These are phyloP conservation scores for Argentina anserina DNA, from an alignment of 306 rosid genomes.

Conservation along the genomic window DNA sequence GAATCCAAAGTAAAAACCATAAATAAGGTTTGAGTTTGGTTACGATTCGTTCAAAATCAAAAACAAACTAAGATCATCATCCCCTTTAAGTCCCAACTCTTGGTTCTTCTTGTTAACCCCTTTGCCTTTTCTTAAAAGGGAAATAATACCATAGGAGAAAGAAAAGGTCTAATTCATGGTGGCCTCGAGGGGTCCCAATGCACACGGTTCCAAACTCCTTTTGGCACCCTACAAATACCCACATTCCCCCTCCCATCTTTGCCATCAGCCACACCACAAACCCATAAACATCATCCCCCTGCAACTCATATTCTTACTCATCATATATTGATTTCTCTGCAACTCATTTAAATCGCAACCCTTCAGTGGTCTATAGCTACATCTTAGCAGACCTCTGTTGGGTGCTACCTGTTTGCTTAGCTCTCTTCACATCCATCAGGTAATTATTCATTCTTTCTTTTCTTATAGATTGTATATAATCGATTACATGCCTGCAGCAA, in stretches of 20 bases:
- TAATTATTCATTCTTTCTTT: neutral
- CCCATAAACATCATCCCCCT: constrained; percentile 27
- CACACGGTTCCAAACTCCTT: constrained; percentile 57
- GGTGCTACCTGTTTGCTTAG: neutral
- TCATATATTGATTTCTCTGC: too few relatives aligned
- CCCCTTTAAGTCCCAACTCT: neutral
- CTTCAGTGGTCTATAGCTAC: constrained; percentile 43
- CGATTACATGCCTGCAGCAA: neutral
- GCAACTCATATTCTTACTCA: too few relatives aligned
- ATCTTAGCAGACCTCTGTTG: constrained; percentile 3
- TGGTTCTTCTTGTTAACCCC: neutral
- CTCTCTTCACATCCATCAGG: constrained; percentile 1
- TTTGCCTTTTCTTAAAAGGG: neutral
- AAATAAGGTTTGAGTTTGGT: too few relatives aligned
- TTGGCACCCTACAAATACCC: constrained; percentile 70
- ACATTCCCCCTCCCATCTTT: constrained; percentile 28
- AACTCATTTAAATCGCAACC: constrained; percentile 32
- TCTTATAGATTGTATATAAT: neutral
- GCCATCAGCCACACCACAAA: constrained; percentile 46
- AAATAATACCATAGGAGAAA: neutral
- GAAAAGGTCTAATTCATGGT: neutral
- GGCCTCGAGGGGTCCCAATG: constrained; percentile 52
- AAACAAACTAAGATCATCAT: neutral
- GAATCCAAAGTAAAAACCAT: too few relatives aligned
- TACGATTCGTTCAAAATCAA: too few relatives aligned